Evolutionary conservation across 306 rosid genomes (phyloP).

Genomic region (Lathyrus sativus): DNA sequence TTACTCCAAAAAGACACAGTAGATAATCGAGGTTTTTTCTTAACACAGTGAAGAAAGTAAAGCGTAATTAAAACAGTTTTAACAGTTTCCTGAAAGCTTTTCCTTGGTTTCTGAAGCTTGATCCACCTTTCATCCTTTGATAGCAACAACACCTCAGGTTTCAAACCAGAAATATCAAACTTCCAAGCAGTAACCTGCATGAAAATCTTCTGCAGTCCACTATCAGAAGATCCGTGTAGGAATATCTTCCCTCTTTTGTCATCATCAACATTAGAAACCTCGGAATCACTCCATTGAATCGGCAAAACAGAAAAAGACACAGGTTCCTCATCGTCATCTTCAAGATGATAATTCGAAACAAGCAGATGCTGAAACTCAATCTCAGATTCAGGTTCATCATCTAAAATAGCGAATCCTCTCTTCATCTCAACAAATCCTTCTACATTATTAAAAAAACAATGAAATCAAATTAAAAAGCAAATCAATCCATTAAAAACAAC

Average conservation of each 20-base stretch:
- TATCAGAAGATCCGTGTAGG: constrained; percentile 54
- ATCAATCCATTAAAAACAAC: too few relatives aligned
- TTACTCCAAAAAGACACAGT: constrained; percentile 59
- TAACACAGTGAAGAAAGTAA: constrained; percentile 56
- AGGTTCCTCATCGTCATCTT: constrained; percentile 51
- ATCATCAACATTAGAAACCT: constrained; percentile 13
- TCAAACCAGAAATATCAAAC: constrained; percentile 55
- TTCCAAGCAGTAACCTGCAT: constrained; percentile 71
- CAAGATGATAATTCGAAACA: constrained; percentile 69
- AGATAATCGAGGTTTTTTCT: constrained; percentile 49
- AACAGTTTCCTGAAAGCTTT: constrained; percentile 53
- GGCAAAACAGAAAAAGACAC: constrained; percentile 67
- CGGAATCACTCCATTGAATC: constrained; percentile 59
- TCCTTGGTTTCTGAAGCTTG: constrained; percentile 72
- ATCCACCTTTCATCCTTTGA: constrained; percentile 63
- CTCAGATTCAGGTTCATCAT: constrained; percentile 63
- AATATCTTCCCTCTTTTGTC: constrained; percentile 33
- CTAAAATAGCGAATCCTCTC: constrained; percentile 39
- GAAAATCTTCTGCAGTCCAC: constrained; percentile 55
- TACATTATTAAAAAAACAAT: constrained; percentile 16
- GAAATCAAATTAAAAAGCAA: background rate
- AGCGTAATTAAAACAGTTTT: constrained; percentile 62
- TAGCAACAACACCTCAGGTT: constrained; percentile 66
- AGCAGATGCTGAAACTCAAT: constrained; percentile 21
- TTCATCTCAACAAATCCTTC: constrained; percentile 23